Conservation (phyloP, 306 rosid species). For the Gillenia trifoliata region DNA sequence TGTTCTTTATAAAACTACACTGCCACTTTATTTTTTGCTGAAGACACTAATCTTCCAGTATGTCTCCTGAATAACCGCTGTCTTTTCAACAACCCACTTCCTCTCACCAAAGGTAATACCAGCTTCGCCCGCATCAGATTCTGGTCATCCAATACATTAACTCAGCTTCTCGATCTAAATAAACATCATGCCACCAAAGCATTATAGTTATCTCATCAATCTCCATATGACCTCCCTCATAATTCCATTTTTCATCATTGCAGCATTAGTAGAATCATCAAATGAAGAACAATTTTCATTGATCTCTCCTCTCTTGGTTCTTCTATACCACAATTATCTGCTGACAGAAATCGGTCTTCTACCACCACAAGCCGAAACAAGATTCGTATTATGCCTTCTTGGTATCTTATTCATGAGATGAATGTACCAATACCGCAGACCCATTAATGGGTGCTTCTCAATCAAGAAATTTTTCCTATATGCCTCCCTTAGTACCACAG, state of each 20-base stretch:
- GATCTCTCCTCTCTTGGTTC: background rate
- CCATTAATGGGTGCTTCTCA: conserved; percentile 67
- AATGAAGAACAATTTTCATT: background rate
- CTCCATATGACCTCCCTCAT: background rate
- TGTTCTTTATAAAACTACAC: background rate
- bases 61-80: background rate
- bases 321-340: background rate
- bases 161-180: background rate
- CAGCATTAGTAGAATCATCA: background rate
- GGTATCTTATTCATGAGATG: conserved; percentile 54
- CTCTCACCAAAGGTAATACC: background rate
- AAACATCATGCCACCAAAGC: background rate
- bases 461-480: conserved; percentile 62
- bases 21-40: background rate
- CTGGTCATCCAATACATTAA: background rate
- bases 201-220: background rate
- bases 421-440: conserved; percentile 60
- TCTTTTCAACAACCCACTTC: background rate
- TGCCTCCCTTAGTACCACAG: conserved; percentile 77
- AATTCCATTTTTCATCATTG: background rate
- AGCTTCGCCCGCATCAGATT: background rate
- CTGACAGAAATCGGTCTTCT: background rate
- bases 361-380: conserved; percentile 1
- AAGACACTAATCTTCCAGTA: background rate
- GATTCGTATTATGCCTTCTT: conserved; percentile 20